Base-by-base conservation (phyloP, 805 yeast species). In the Saccharomycopsis capsularis region DNA sequence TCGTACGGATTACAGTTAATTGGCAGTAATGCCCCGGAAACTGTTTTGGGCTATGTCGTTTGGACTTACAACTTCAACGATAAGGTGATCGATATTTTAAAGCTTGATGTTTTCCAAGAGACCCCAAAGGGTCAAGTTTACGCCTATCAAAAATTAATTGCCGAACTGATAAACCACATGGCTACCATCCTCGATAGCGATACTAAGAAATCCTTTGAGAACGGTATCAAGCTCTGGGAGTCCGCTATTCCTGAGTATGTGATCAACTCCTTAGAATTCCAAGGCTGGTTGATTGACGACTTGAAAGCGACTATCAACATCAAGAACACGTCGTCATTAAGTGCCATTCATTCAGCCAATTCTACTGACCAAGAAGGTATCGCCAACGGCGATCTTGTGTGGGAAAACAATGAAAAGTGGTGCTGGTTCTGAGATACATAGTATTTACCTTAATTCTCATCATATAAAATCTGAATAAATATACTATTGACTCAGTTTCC, bases 341-440 rank as follows among this genome's bases (percentile, higher is more conserved):
- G 75, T 52, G 76, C 76, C 1, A 62, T 71, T 43, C 66, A 69
- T 52, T 44, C 61, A 2, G 60, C 25, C 36, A 44, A 36, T 4
- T 4, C 23, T 2, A 4, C n/a, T 23, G 41, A 36, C 18, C 27
- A 40, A 19, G 15, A 9, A 9, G 29, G 25, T 18, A 24, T 44
- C 36, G 58, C 58, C 1, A 52, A 55, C 1, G 58, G 57, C 1
- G 45, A 56, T 11, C 54, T 62, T 23, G 46, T 58, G 2, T 74
- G 79, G 79, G 69, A 61, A 21, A 60, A 65, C 50, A 71, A 71
- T 47, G 67, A 73, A 13, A 73, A 73, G 55, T 74, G 70, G 60
- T 67, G 73, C 40, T 74, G 79, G 79, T 74, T 73, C 55, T 74
- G 50, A 49, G 18, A 29, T 29, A 7, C 32, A 29, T n/a, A n/a